A percentile compares a stretch with the other conserved stretches of the same genome.
Evolutionary conservation across 495 filamentous ascomycete species (phyloP).

Genomic region (Hypoxylon cercidicola): DNA sequence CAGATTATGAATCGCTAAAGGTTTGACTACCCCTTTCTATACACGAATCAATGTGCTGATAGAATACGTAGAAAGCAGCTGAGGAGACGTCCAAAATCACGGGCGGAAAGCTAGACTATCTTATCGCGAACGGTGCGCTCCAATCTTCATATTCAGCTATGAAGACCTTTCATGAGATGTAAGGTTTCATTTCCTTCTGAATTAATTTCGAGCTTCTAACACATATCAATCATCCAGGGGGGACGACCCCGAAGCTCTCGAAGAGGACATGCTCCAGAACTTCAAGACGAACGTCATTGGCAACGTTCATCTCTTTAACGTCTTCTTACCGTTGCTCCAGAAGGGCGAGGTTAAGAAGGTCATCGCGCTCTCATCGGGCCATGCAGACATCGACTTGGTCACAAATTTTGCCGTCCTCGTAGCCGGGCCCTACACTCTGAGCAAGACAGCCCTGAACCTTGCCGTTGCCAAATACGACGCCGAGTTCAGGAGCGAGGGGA

Average conservation of each 20-base stretch:
- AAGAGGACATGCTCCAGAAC: conserved; percentile 37
- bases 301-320: conserved; percentile 61
- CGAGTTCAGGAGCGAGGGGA: conserved; percentile 58
- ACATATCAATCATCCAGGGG: conserved; percentile 32
- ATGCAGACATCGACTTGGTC: conserved; percentile 51
- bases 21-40: conserved; percentile 18
- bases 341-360: conserved; percentile 65
- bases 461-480: conserved; percentile 58
- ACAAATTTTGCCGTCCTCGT: conserved; percentile 40
- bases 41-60: conserved; percentile 10
- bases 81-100: conserved; percentile 47
- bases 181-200: conserved; percentile 6
- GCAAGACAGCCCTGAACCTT: conserved; percentile 58
- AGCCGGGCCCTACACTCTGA: conserved; percentile 46
- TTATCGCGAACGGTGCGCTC: conserved; percentile 63
- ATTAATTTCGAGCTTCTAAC: neutral
- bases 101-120: conserved; percentile 59
- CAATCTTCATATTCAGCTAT: conserved; percentile 23
- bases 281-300: conserved; percentile 59
- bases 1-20: conserved; percentile 53
- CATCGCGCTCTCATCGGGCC: conserved; percentile 61
- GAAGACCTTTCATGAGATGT: conserved; percentile 35
- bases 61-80: conserved; percentile 46
- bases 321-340: conserved; percentile 64
- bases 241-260: conserved; percentile 42